These are phyloP conservation scores for Excoecaria cochinchinensis DNA, from an alignment of 345 rosid species.

Conservation along the genomic window DNA sequence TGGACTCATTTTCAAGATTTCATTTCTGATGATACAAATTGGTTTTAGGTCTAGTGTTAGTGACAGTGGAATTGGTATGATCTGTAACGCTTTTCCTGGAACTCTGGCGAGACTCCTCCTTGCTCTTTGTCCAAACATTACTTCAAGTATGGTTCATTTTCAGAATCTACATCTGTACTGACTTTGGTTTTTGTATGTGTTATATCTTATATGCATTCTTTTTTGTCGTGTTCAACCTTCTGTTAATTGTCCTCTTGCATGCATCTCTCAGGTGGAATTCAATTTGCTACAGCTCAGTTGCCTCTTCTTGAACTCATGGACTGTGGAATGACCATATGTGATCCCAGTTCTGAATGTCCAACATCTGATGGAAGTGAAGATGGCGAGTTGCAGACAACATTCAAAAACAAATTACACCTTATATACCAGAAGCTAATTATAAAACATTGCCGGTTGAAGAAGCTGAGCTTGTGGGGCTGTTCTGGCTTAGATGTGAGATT, in stretches of 20 bases:
- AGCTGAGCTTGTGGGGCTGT: slow-evolving; percentile 98
- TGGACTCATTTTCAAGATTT: slow-evolving; percentile 6
- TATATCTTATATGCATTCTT: not conserved
- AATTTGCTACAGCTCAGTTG: slow-evolving; percentile 91
- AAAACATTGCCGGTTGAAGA: slow-evolving; percentile 72
- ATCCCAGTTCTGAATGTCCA: slow-evolving; percentile 45
- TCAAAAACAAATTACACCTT: slow-evolving; percentile 51
- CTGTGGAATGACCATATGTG: slow-evolving; percentile 93
- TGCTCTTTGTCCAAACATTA: slow-evolving; percentile 94
- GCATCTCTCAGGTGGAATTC: slow-evolving; percentile 76
- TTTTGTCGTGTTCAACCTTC: not conserved
- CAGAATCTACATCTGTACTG: slow-evolving; percentile 5
- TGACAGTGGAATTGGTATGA: slow-evolving; percentile 96
- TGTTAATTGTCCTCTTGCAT: slow-evolving; percentile 2
- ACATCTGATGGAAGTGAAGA: slow-evolving; percentile 37
- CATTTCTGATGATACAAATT: slow-evolving; percentile 16
- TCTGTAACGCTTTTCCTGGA: slow-evolving; percentile 83
- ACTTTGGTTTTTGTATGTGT: not conserved
- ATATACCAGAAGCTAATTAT: slow-evolving; percentile 84
- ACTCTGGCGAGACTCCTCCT: slow-evolving; percentile 80
- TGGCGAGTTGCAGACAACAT: slow-evolving; percentile 40
- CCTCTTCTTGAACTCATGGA: slow-evolving; percentile 97
- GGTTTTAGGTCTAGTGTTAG: slow-evolving; percentile 83
- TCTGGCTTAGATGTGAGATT: slow-evolving; percentile 87
- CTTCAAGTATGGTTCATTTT: slow-evolving; percentile 71